Evolutionary conservation across 208 protist genomes (phyloP), one percentile per base, ranked within the genome.

Genomic region (Chromosphaera perkinsii): DNA sequence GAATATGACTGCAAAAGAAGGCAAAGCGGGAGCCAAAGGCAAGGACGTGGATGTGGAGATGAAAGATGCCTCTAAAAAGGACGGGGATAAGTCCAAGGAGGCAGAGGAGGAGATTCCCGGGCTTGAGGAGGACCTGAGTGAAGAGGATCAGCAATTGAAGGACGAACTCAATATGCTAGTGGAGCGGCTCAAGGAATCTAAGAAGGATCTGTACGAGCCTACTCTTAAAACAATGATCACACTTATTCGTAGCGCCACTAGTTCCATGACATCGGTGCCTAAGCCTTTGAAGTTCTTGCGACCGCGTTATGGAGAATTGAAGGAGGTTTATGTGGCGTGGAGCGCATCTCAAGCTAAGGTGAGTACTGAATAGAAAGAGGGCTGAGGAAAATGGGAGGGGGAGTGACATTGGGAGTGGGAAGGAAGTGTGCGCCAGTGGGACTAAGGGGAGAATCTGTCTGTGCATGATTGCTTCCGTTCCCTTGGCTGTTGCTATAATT

Each of bases 271-370:
- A 0, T 96, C 94, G 3, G 92, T 99, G 35, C 96, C 97, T 36
- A 99, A 99, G 76, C 95, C 97, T 27, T 86, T 99, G 69, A 99
- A 99, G 80, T 98, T 98, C 73, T 79, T 99, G 7, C 86, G 93
- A 14, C 69, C 85, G 5, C 90, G 98, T 69, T 97, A 94, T 73
- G 73, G 80, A 3, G 72, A 85, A 9, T 73, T 99, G n/a, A 90
- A 92, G 45, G 81, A 79, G 48, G 73, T 82, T 2, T 88, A 92
- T 51, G 87, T n/a, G n/a, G n/a, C 86, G 49, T 83, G 69, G 7
- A 49, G 68, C 4, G 20, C 51, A 31, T 49, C 72, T 31, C 43
- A 64, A 22, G 64, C 48, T 22, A 51, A 75, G 45, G 85, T 85
- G 75, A 73, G 80, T 43, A 17, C 27, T 26, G n/a, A n/a, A 62